phyloP scores from a whole-genome alignment of 768 basidiomycete genomes.

The Strobilomyces dryophilus region DNA sequence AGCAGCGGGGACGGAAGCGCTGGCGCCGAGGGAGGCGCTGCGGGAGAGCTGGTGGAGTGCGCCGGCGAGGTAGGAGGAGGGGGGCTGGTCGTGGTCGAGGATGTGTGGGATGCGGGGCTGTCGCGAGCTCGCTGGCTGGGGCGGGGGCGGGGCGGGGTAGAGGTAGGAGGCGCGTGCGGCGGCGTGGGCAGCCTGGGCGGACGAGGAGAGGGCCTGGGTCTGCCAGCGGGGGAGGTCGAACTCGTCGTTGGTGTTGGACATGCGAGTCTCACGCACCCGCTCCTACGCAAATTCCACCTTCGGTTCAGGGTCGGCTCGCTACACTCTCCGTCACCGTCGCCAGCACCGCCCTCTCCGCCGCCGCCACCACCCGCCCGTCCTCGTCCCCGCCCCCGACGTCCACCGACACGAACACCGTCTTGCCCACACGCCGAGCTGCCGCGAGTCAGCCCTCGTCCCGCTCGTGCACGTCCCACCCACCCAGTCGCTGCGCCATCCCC shows the following conservation, averaged over 20 bases:
- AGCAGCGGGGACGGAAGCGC: constrained; percentile 37
- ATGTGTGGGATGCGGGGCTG: constrained; percentile 65
- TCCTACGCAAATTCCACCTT: not conserved
- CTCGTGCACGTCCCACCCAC: constrained; percentile 43
- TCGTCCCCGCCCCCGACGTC: constrained; percentile 52
- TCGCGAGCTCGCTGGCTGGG: constrained; percentile 43
- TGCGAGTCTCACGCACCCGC: constrained; percentile 43
- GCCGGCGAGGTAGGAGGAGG: constrained; percentile 48
- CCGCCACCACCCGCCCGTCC: constrained; percentile 45
- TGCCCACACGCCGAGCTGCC: constrained; percentile 59
- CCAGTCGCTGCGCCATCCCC: constrained; percentile 77
- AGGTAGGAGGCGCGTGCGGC: constrained; percentile 44
- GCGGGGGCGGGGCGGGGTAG: constrained; percentile 40
- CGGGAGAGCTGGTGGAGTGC: constrained; percentile 54
- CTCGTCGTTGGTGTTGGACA: constrained; percentile 74
- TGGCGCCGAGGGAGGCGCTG: constrained; percentile 60
- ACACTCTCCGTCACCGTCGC: constrained; percentile 35
- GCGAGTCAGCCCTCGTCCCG: not conserved
- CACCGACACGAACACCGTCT: constrained; percentile 70
- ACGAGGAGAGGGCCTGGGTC: constrained; percentile 49
- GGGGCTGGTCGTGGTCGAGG: constrained; percentile 58
- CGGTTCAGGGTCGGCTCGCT: constrained; percentile 30
- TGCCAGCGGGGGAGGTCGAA: constrained; percentile 68
- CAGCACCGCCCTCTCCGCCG: constrained; percentile 60
- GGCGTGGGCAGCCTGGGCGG: constrained; percentile 55